Base-by-base conservation (phyloP, 2,329 filamentous ascomycete species). In the Anthostomella pinea region DNA sequence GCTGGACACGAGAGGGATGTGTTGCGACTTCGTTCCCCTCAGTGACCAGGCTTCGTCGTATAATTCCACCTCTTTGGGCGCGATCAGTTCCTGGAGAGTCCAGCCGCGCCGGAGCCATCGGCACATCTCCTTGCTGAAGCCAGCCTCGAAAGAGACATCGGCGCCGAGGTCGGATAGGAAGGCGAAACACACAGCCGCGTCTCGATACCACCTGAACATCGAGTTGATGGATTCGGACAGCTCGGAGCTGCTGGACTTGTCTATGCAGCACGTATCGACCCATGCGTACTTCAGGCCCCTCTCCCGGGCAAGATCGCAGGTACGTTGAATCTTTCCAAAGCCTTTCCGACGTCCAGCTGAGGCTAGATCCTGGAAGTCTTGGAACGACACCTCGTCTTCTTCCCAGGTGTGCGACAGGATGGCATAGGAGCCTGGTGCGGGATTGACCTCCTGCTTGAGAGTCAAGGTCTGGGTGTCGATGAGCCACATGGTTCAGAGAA, bases 321-420 rank as follows among this genome's bases (percentile, higher is more conserved):
- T 43, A 8, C 18, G 30, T n/a, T 39, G 16, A 20, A 54, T 48
- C 27, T 54, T 52, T 4, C n/a, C 25, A 21, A 36, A 48, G 4
- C 38, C 35, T 9, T 23, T 23, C 23, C 9, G 20, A 27, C 23
- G 33, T n/a, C 29, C 40, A 16, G 8, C 24, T 9, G 25, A 15
- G 11, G 21, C 27, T 5, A 30, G 3, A 11, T 41, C 30, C 7
- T 16, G 5, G 11, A 51, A 47, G 11, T 59, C 53, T n/a, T 58
- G 46, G 17, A 57, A 56, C 3, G 42, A 43, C 1, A 62, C 47
- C 31, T 65, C 59, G 1, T 55, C 53, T 1, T 48, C 36, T 7
- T 46, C 52, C 60, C 62, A 64, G 1, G 57, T 62, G 29, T 64
- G 62, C 2, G 60, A 64, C 1, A 66, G 49, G 16, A 65, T 64